Percentiles rank a stretch among this genome's conserved stretches.
These are phyloP conservation scores for Tritrichomonas foetus DNA, from an alignment of 208 protist species.

Conservation along the genomic window DNA sequence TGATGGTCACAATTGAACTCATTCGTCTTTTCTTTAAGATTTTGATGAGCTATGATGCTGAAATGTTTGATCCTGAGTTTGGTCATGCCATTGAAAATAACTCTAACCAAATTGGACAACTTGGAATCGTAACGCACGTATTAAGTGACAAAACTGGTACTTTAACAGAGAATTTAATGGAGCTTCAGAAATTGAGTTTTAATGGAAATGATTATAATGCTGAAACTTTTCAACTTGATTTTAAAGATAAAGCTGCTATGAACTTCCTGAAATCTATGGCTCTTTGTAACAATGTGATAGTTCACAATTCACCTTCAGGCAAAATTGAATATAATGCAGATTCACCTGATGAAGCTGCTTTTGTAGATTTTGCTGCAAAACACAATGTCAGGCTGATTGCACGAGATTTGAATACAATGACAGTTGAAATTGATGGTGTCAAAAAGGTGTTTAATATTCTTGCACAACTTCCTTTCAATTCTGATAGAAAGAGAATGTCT, in stretches of 20 bases:
- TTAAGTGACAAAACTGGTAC: slow-evolving; percentile 97
- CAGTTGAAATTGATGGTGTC: not conserved
- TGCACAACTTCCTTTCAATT: slow-evolving; percentile 94
- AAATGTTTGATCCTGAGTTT: not conserved
- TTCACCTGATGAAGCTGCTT: slow-evolving; percentile 54
- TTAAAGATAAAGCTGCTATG: no score
- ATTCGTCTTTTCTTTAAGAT: not conserved
- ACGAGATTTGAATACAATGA: not conserved
- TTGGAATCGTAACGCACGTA: slow-evolving; percentile 89
- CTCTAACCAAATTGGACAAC: slow-evolving; percentile 85
- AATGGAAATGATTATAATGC: not conserved
- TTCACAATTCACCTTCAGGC: not conserved
- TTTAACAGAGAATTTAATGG: slow-evolving; percentile 70
- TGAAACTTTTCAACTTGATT: not conserved
- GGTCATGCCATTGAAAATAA: not conserved
- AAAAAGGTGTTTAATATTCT: slow-evolving; percentile 76
- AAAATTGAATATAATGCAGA: slow-evolving; percentile 57
- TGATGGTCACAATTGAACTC: slow-evolving; percentile 52
- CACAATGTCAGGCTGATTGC: not conserved
- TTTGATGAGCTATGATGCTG: not conserved
- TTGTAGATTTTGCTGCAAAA: not conserved
- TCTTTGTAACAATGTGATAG: not conserved
- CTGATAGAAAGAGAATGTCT: slow-evolving; percentile 92
- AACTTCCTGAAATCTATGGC: not conserved
- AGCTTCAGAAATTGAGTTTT: not conserved